phyloP scores from a whole-genome alignment of 2,329 filamentous ascomycete genomes.

The Domatiomyces globalis region DNA sequence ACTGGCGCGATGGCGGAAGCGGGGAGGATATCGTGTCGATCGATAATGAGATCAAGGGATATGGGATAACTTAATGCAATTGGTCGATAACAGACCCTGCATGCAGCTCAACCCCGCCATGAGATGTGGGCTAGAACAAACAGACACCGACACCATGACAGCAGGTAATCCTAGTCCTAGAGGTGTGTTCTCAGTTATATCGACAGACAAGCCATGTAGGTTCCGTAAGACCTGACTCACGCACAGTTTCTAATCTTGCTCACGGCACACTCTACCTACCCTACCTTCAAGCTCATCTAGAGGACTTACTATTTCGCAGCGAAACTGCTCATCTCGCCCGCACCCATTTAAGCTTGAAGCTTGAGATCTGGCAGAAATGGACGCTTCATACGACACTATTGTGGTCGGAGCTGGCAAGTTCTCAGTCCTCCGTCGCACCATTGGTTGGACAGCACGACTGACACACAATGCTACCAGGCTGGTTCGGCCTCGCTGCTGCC shows the following conservation, averaged over 20 bases:
- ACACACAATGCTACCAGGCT: constrained; percentile 25
- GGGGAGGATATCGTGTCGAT: too few relatives aligned
- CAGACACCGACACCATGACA: background rate
- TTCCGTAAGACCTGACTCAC: background rate
- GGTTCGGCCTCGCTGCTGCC: constrained; percentile 45
- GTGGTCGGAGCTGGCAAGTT: constrained; percentile 38
- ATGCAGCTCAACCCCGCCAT: background rate
- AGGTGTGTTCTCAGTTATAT: too few relatives aligned
- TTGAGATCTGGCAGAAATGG: background rate
- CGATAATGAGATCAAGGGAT: too few relatives aligned
- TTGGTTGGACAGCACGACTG: background rate
- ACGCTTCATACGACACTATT: constrained; percentile 21
- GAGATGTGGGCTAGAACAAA: background rate
- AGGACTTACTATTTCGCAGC: too few relatives aligned
- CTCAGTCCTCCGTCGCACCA: background rate
- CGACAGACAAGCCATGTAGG: background rate
- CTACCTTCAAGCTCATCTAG: background rate
- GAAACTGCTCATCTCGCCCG: background rate
- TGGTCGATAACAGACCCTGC: too few relatives aligned
- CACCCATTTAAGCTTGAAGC: constrained; percentile 1
- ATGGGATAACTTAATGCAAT: too few relatives aligned
- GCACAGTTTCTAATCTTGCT: background rate
- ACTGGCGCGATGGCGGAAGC: too few relatives aligned
- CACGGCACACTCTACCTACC: background rate
- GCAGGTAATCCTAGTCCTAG: background rate